Conservation (phyloP, 768 basidiomycete genomes). For the Hygrophorus russula region DNA sequence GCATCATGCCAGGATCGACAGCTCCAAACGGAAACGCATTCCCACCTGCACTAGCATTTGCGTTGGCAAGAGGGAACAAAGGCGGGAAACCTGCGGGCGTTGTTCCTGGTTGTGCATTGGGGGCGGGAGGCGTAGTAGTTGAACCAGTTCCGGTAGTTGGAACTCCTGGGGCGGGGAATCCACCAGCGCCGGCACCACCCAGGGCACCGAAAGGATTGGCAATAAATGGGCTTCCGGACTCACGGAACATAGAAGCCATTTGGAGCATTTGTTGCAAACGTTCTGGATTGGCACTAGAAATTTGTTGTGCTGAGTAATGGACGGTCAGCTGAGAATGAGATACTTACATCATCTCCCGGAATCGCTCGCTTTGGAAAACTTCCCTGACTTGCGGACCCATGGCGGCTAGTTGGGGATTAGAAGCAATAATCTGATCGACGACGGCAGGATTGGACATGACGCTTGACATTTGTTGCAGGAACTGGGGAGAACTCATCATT, state of each 20-base stretch:
- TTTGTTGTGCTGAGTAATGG: neutral
- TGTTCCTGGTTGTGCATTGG: slow-evolving; percentile 13
- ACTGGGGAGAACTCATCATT: slow-evolving; percentile 80
- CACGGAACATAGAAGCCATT: slow-evolving; percentile 49
- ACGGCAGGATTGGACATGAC: slow-evolving; percentile 86
- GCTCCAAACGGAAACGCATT: slow-evolving; percentile 9
- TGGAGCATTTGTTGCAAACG: slow-evolving; percentile 64
- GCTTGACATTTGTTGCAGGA: slow-evolving; percentile 77
- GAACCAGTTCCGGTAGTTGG: slow-evolving; percentile 24
- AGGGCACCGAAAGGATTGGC: slow-evolving; percentile 11
- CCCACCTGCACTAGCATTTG: slow-evolving; percentile 15
- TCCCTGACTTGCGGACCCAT: slow-evolving; percentile 78
- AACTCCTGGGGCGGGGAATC: slow-evolving; percentile 54
- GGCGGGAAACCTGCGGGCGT: slow-evolving; percentile 10
- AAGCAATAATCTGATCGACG: slow-evolving; percentile 75
- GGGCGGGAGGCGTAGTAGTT: slow-evolving; percentile 6
- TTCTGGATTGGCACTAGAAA: slow-evolving; percentile 61
- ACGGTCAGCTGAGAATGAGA: slow-evolving; percentile 1
- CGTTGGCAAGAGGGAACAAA: slow-evolving; percentile 11
- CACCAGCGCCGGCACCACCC: slow-evolving; percentile 16
- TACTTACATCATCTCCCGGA: slow-evolving; percentile 65
- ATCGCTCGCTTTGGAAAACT: slow-evolving; percentile 65
- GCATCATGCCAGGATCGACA: slow-evolving; percentile 28
- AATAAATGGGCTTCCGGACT: slow-evolving; percentile 22
- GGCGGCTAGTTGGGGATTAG: slow-evolving; percentile 62